Evolutionary conservation across 2,329 filamentous ascomycete genomes (phyloP), one percentile per base, ranked within the genome.

Genomic region (Cryphonectria radicalis): DNA sequence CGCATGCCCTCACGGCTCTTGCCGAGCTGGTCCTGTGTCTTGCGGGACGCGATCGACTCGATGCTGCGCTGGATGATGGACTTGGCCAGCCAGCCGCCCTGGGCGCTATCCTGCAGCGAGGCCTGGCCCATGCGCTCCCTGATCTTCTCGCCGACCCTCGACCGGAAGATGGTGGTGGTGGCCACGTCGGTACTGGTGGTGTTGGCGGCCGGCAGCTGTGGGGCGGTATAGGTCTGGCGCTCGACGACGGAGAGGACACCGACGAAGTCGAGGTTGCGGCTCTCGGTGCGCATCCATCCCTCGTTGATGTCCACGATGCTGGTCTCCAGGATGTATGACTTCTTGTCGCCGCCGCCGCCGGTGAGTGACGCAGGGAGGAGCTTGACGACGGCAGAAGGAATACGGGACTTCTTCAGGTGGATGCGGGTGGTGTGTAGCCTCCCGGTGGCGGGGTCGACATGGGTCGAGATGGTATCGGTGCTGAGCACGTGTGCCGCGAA

Each of bases 1-100:
- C 89, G 90, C 93, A 96, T 95, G 65, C 93, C 93, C 79, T 95
- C 92, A 66, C 92, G 90, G 75, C 92, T 93, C 83, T 95, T 95
- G 67, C 91, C 90, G 76, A 95, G 87, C 78, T 93, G 92, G 76
- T 92, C 91, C 74, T 91, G 88, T 6, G 93, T 94, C 78, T 93
- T 92, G 77, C 90, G 91, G 55, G 93, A 90, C 14, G 92, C 92
- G 73, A 95, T 90, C 68, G 88, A 88, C 82, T 96, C 93, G 77
- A 96, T 95, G 77, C 90, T 93, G 74, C 91, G 86, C 79, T 95
- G 92, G 63, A 95, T 88, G 74, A 85, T 86, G 22, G 85, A 83
- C 32, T 82, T 83, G 72, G 78, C 63, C 80, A 83, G 71, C 80
- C 79, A 66, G 76, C 79, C 25, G 75, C 79, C 22, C 78, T 80